phyloP scores from a whole-genome alignment of 2,329 filamentous ascomycete genomes.

The Calonectria crousiana region DNA sequence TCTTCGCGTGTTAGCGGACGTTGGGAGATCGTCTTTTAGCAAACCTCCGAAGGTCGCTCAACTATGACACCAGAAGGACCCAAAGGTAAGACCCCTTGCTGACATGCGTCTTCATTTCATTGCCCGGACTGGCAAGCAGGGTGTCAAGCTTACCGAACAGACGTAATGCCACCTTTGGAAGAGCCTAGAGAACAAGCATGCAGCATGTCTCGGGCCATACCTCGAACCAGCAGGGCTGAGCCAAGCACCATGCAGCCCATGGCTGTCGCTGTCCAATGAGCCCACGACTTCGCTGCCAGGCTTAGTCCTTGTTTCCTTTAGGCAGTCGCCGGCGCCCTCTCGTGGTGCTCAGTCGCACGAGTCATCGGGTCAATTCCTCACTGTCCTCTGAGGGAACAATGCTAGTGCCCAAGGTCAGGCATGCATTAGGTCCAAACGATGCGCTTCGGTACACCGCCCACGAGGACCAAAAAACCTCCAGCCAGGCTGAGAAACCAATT shows the following conservation, averaged over 20 bases:
- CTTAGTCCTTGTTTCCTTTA: constrained; percentile 29
- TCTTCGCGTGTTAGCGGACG: neutral
- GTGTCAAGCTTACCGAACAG: constrained; percentile 6
- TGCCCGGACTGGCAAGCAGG: neutral
- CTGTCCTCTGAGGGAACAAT: neutral
- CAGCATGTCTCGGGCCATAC: constrained; percentile 19
- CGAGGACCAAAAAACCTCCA: neutral
- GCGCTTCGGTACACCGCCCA: constrained; percentile 21
- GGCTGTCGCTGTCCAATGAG: constrained; percentile 12
- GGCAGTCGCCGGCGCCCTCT: constrained; percentile 33
- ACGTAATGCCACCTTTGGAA: neutral
- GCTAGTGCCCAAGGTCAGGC: neutral
- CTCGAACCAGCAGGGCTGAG: constrained; percentile 25
- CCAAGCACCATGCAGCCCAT: constrained; percentile 23
- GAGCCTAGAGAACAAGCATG: constrained; percentile 1
- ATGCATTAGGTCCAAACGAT: neutral
- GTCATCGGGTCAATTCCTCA: neutral
- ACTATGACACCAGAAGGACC: neutral
- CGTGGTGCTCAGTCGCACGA: neutral
- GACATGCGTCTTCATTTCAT: neutral
- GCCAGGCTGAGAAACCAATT: neutral
- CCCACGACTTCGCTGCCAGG: neutral
- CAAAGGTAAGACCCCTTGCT: neutral
- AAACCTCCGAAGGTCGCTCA: constrained; percentile 2
- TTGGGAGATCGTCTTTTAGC: neutral